phyloP scores from a whole-genome alignment of 2,329 filamentous ascomycete genomes.

The Cladobotryum protrusum region DNA sequence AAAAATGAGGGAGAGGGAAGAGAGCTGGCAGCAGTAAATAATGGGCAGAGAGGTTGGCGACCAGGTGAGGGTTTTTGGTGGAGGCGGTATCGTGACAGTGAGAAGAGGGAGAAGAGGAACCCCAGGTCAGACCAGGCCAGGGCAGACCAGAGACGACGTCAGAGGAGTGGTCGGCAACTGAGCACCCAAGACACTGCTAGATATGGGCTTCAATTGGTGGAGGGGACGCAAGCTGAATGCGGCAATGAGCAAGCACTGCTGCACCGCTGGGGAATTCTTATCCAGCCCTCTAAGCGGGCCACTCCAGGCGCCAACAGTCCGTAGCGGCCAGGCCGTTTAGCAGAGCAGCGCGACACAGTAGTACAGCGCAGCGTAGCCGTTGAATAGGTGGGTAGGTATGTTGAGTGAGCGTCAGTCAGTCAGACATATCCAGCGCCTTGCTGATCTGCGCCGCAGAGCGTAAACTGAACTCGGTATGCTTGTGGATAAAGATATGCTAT shows the following conservation, averaged over 20 bases:
- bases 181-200: neutral
- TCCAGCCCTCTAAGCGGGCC: slow-evolving; percentile 6
- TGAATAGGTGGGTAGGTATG: no score
- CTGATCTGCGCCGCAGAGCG: no score
- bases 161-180: neutral
- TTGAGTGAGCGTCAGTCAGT: no score
- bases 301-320: neutral
- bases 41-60: neutral
- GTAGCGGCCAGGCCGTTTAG: slow-evolving; percentile 1
- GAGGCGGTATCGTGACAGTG: slow-evolving; percentile 11
- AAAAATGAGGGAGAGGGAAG: neutral
- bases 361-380: no score
- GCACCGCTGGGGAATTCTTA: neutral
- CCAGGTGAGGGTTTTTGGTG: slow-evolving; percentile 9
- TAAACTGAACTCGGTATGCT: no score
- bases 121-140: neutral
- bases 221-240: slow-evolving; percentile 9
- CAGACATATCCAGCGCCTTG: no score
- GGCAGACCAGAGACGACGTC: slow-evolving; percentile 2
- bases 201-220: slow-evolving; percentile 8
- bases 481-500: no score
- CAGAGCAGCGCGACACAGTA: no score
- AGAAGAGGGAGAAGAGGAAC: neutral
- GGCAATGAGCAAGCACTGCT: slow-evolving; percentile 1
- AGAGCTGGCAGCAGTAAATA: neutral